phyloP scores from a whole-genome alignment of 371 early-diverging fungal genomes.

The Mortierella sp. region DNA sequence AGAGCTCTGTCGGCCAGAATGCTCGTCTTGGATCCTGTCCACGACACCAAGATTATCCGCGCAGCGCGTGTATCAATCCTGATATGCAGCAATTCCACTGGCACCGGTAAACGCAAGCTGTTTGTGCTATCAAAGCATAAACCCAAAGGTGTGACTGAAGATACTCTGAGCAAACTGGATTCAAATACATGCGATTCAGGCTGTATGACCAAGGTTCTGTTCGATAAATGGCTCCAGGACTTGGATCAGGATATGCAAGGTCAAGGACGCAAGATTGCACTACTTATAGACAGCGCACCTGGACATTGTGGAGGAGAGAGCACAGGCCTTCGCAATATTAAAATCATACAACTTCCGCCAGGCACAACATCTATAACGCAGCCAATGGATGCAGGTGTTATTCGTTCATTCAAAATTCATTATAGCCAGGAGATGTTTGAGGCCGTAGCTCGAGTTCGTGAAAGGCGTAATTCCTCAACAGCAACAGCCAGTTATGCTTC shows the following conservation, averaged over 20 bases:
- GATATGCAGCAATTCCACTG: too few relatives aligned
- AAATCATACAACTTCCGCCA: background rate
- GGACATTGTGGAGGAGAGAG: conserved; percentile 1
- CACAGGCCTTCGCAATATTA: background rate
- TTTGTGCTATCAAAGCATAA: too few relatives aligned
- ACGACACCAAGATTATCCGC: too few relatives aligned
- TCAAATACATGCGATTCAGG: background rate
- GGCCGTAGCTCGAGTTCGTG: background rate
- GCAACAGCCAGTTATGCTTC: background rate
- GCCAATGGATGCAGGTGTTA: conserved; percentile 5
- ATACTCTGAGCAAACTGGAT: too few relatives aligned
- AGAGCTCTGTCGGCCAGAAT: too few relatives aligned
- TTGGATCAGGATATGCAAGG: conserved; percentile 4
- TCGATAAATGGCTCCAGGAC: background rate
- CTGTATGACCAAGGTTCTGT: background rate
- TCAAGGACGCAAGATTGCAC: conserved; percentile 5
- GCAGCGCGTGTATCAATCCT: too few relatives aligned
- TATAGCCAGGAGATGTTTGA: conserved; percentile 17
- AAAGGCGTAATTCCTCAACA: too few relatives aligned
- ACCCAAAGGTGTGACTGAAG: too few relatives aligned
- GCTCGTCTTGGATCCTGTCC: too few relatives aligned
- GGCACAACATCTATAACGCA: background rate
- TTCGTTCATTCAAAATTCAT: conserved; percentile 12
- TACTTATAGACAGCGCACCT: conserved; percentile 8
- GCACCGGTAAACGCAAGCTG: too few relatives aligned